Percentiles rank a stretch among this genome's conserved stretches.
phyloP scores from a whole-genome alignment of 441 rosid genomes.

The Dalechampia spathulata region DNA sequence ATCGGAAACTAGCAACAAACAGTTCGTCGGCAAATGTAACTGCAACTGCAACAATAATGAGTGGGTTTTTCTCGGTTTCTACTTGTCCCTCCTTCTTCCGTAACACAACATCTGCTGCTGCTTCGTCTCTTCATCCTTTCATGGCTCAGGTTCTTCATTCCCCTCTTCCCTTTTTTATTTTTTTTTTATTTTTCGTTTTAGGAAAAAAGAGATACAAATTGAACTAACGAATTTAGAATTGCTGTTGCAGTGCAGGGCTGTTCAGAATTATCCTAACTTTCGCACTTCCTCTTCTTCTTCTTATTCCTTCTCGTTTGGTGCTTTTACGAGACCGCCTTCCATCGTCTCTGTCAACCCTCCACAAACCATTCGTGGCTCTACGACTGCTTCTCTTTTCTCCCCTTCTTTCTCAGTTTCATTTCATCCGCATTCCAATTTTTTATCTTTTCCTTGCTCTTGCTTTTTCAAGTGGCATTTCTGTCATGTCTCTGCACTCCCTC shows the following conservation, averaged over 20 bases:
- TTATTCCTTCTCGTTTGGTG: too few relatives aligned
- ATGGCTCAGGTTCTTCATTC: constrained; percentile 41
- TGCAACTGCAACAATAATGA: neutral
- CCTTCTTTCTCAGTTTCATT: constrained; percentile 17
- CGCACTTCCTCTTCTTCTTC: neutral
- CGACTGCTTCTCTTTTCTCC: too few relatives aligned
- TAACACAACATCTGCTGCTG: too few relatives aligned
- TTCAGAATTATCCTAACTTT: constrained; percentile 19
- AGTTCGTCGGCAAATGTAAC: too few relatives aligned
- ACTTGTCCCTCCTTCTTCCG: constrained; percentile 15
- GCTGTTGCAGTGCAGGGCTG: constrained; percentile 41
- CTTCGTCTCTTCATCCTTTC: constrained; percentile 21
- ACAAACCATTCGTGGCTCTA: too few relatives aligned
- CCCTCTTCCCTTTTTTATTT: neutral
- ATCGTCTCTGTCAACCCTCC: too few relatives aligned
- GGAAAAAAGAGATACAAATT: too few relatives aligned
- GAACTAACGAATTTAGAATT: too few relatives aligned
- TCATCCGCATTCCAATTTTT: constrained; percentile 12
- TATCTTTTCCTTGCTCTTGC: constrained; percentile 19
- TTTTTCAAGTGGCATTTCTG: constrained; percentile 25
- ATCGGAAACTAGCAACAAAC: too few relatives aligned
- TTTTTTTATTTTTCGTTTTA: constrained; percentile 4
- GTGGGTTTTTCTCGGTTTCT: constrained; percentile 21
- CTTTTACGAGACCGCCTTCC: too few relatives aligned
- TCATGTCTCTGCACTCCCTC: constrained; percentile 33